Evolutionary conservation across 139 green algal species (phyloP).

Genomic region (Desmodesmus armatus): DNA sequence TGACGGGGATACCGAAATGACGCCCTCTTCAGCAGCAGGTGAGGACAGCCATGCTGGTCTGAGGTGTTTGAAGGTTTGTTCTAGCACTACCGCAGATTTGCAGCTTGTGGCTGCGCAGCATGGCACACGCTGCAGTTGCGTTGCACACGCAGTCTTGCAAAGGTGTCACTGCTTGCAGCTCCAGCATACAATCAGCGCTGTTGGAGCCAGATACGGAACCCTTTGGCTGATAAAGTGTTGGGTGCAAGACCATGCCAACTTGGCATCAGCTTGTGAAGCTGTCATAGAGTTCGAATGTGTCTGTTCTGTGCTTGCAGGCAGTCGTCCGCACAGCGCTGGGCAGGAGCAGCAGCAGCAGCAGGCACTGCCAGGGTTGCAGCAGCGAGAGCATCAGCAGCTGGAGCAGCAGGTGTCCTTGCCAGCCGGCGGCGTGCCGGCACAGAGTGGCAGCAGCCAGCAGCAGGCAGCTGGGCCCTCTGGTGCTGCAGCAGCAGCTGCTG

Average conservation of each 20-base stretch:
- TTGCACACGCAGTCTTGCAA: no score
- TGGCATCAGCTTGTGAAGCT: background rate
- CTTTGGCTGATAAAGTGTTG: no score
- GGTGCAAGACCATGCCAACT: no score
- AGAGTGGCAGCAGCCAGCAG: background rate
- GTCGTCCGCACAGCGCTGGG: background rate
- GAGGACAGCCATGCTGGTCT: no score
- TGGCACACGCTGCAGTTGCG: no score
- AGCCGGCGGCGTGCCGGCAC: background rate
- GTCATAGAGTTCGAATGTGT: background rate
- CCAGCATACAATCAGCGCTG: no score
- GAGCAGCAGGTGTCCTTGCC: conserved; percentile 24
- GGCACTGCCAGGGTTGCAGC: background rate
- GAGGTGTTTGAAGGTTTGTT: no score
- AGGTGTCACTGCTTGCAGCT: no score
- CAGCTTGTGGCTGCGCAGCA: no score
- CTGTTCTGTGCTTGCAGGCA: conserved; percentile 5
- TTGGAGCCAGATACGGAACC: no score
- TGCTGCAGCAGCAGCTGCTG: background rate
- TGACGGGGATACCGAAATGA: background rate
- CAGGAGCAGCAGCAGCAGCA: conserved; percentile 22
- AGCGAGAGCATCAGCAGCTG: conserved; percentile 16
- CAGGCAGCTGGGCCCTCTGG: background rate
- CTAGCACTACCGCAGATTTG: no score
- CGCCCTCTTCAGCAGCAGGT: background rate